Evolutionary conservation across 2,329 filamentous ascomycete genomes (phyloP).

Genomic region (Penicillium sp.): DNA sequence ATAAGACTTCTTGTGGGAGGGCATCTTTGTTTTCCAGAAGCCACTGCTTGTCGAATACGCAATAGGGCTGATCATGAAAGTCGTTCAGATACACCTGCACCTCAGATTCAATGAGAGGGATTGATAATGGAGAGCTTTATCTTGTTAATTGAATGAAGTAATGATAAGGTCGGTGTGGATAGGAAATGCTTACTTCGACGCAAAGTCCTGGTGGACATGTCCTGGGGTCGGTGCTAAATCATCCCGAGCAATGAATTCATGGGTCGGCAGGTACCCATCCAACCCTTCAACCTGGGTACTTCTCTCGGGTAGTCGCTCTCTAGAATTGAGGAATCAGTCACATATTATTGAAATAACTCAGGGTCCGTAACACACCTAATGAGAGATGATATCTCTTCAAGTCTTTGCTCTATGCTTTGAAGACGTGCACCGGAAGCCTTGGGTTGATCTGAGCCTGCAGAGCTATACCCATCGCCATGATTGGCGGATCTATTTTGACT

Average conservation of each 20-base stretch:
- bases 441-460: not conserved
- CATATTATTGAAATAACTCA: too few species aligned
- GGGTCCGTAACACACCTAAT: not conserved
- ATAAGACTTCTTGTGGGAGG: conserved; percentile 20
- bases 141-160: not conserved
- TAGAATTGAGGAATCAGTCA: not conserved
- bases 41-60: conserved; percentile 21
- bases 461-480: not conserved
- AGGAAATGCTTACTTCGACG: not conserved
- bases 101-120: conserved; percentile 15
- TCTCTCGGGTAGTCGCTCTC: not conserved
- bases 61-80: conserved; percentile 29
- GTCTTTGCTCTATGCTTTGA: conserved; percentile 22
- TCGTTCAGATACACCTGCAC: conserved; percentile 21
- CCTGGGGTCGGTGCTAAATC: not conserved
- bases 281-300: not conserved
- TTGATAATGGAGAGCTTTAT: conserved; percentile 1
- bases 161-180: too few species aligned
- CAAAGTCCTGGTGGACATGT: not conserved
- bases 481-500: not conserved
- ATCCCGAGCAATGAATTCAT: not conserved
- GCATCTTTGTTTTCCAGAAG: conserved; percentile 9
- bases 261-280: not conserved
- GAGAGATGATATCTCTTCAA: conserved; percentile 21
- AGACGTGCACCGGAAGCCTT: conserved; percentile 13